Percentiles rank a stretch among this genome's conserved stretches.
Conservation (phyloP, 2,329 filamentous ascomycete genomes). For the Paraphoma sp. region DNA sequence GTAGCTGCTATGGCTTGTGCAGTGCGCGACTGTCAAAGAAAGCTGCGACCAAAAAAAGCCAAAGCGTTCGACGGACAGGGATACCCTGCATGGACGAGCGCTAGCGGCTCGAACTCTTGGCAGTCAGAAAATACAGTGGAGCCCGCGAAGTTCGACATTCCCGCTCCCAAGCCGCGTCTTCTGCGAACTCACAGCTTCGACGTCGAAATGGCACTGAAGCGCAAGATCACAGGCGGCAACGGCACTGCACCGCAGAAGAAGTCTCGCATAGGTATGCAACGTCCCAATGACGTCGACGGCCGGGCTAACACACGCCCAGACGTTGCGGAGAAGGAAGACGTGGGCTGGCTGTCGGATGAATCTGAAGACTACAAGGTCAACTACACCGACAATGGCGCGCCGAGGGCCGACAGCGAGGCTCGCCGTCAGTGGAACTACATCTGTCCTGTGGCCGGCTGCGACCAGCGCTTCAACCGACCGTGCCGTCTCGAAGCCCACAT, state of each 20-base stretch:
- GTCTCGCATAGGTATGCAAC: conserved; percentile 28
- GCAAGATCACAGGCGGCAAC: conserved; percentile 22
- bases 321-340: conserved; percentile 15
- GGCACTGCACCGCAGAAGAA: conserved; percentile 27
- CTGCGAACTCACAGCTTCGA: background rate
- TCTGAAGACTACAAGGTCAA: conserved; percentile 32
- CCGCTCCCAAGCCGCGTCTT: background rate
- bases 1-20: background rate
- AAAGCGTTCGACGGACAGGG: conserved; percentile 5
- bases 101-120: conserved; percentile 28
- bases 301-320: conserved; percentile 12
- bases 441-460: conserved; percentile 77
- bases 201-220: conserved; percentile 36
- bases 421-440: conserved; percentile 75
- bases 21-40: conserved; percentile 17
- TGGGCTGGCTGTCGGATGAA: conserved; percentile 27
- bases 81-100: conserved; percentile 5
- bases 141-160: background rate
- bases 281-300: conserved; percentile 7
- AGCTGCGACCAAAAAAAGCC: conserved; percentile 22
- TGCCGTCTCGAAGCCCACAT: conserved; percentile 78
- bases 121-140: conserved; percentile 25
- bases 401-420: conserved; percentile 40
- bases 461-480: conserved; percentile 86
- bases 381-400: conserved; percentile 37